Evolutionary conservation across 2,329 filamentous ascomycete species (phyloP).

Genomic region (Sporothrix schenckii): DNA sequence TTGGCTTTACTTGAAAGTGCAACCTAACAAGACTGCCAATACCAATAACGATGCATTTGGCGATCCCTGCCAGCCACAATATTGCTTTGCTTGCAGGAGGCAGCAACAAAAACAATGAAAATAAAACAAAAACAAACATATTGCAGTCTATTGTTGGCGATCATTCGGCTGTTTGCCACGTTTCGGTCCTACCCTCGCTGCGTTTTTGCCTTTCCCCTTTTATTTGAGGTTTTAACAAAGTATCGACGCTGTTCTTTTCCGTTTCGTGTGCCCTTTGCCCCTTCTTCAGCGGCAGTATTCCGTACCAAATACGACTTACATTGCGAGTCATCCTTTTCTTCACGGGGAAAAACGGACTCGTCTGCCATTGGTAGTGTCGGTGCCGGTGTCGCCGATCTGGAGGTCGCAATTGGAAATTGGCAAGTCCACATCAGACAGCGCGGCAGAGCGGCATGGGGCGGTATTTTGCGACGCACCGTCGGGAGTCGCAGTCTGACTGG

Average conservation of each 20-base stretch:
- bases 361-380: neutral
- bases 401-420: neutral
- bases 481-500: neutral
- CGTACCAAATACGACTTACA: too few relatives aligned
- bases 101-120: too few relatives aligned
- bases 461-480: neutral
- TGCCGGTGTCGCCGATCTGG: slow-evolving; percentile 24
- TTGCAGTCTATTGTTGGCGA: too few relatives aligned
- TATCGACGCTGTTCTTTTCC: neutral
- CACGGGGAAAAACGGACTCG: neutral
- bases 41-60: too few relatives aligned
- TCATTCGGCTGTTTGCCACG: neutral
- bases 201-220: neutral
- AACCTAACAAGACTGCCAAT: neutral
- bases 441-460: neutral
- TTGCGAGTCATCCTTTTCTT: too few relatives aligned
- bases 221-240: neutral
- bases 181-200: neutral
- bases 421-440: too few relatives aligned
- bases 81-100: neutral
- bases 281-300: neutral
- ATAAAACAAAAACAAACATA: too few relatives aligned
- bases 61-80: neutral
- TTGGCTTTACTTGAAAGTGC: neutral
- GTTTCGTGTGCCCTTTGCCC: neutral